These are phyloP conservation scores for Trypanosoma brucei DNA, from an alignment of 208 protist species.

Conservation along the genomic window DNA sequence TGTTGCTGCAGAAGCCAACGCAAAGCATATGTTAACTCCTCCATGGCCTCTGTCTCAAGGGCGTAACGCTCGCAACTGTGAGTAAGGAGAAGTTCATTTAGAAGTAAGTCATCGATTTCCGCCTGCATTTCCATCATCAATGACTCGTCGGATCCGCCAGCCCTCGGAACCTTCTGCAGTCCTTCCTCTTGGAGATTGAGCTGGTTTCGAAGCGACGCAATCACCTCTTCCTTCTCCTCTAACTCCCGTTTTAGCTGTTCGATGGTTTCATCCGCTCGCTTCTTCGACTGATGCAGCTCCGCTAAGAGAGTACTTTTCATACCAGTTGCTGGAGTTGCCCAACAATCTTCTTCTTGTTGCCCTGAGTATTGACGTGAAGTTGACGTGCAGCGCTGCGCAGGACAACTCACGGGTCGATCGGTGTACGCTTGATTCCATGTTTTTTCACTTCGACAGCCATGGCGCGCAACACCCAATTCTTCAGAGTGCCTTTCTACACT, in stretches of 20 bases:
- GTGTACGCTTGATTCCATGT: background rate
- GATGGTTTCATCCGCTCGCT: constrained; percentile 18
- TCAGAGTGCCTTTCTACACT: background rate
- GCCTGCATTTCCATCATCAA: constrained; percentile 63
- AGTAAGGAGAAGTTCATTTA: constrained; percentile 39
- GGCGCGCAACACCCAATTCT: background rate
- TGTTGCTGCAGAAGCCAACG: constrained; percentile 6
- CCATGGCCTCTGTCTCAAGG: constrained; percentile 27
- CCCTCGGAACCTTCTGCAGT: background rate
- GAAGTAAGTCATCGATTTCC: constrained; percentile 65
- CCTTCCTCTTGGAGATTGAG: constrained; percentile 7
- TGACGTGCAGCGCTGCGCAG: constrained; percentile 1
- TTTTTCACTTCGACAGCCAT: background rate
- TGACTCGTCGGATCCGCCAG: constrained; percentile 35
- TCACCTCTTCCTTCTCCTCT: background rate
- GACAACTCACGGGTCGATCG: background rate
- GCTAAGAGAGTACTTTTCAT: constrained; percentile 19
- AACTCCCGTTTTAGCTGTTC: background rate
- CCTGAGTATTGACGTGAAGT: constrained; percentile 14
- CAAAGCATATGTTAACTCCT: constrained; percentile 10
- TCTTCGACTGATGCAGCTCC: constrained; percentile 24
- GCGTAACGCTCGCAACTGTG: constrained; percentile 30
- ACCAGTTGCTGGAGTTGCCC: background rate
- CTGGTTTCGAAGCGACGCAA: background rate
- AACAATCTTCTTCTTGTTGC: background rate